A percentile compares a stretch with the other conserved stretches of the same genome.
phyloP scores from a whole-genome alignment of 2,329 filamentous ascomycete species.

The Thelonectria rubi region DNA sequence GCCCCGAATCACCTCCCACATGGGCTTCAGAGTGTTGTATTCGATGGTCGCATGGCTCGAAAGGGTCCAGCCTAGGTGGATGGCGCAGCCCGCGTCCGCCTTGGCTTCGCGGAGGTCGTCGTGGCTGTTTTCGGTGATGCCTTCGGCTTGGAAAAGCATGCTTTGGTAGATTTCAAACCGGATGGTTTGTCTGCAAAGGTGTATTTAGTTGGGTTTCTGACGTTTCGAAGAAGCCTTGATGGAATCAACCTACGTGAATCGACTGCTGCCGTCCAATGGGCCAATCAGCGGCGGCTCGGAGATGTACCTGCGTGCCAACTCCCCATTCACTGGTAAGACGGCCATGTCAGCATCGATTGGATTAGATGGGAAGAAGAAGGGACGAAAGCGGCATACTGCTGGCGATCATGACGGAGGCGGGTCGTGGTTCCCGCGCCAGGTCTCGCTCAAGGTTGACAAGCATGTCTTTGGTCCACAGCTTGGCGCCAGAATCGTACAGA shows the following conservation, averaged over 20 bases:
- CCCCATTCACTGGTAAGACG: constrained; percentile 5
- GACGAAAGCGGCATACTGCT: neutral
- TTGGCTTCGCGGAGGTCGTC: neutral
- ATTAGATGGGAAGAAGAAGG: neutral
- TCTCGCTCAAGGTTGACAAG: constrained; percentile 4
- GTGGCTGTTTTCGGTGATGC: neutral
- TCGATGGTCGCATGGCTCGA: neutral
- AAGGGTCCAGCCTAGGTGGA: neutral
- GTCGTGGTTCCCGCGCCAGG: neutral
- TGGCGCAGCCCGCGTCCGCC: neutral
- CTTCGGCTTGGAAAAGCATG: neutral
- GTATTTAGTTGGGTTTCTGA: neutral
- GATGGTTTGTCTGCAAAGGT: neutral
- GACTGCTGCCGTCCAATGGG: neutral
- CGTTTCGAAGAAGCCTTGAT: neutral
- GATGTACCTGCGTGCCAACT: no score
- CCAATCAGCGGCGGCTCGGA: neutral
- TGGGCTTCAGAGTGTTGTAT: neutral
- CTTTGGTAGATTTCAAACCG: neutral
- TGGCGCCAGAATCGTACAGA: constrained; percentile 6
- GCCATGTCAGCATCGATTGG: neutral
- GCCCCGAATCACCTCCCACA: neutral
- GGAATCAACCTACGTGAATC: neutral
- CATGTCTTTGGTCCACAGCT: constrained; percentile 17
- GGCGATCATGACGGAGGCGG: neutral